phyloP scores from a whole-genome alignment of 257 asterid genomes.

The Scutellaria barbata region DNA sequence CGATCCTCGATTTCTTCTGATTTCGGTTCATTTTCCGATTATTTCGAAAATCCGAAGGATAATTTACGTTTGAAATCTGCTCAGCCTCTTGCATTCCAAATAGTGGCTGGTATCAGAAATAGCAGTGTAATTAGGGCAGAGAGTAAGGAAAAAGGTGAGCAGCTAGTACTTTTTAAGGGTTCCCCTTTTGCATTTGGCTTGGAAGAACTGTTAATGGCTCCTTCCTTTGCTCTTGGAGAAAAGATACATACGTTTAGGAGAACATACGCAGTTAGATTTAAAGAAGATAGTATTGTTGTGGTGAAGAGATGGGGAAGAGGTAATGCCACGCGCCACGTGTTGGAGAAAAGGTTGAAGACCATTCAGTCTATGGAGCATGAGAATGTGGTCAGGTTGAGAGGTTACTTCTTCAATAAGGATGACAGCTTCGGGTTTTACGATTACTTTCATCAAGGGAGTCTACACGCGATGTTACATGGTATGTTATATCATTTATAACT shows the following conservation, averaged over 20 bases:
- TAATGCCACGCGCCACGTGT: not conserved
- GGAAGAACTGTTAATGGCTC: not conserved
- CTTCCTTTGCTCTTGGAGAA: not conserved
- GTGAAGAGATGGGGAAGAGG: not conserved
- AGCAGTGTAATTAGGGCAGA: no score
- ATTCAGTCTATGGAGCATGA: slow-evolving; percentile 8
- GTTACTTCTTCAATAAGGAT: not conserved
- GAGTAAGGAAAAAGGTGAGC: not conserved
- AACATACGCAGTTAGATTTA: not conserved
- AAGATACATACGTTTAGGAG: not conserved
- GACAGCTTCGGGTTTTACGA: not conserved
- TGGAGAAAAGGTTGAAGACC: not conserved
- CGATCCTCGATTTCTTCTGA: not conserved
- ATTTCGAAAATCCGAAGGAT: not conserved
- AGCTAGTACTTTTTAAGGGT: not conserved
- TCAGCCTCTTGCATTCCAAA: slow-evolving; percentile 1
- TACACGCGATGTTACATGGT: slow-evolving; percentile 17
- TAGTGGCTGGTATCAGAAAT: not conserved
- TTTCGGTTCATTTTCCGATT: not conserved
- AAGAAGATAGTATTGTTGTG: not conserved
- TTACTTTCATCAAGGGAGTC: slow-evolving; percentile 20
- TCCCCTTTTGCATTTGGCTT: not conserved
- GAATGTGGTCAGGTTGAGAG: slow-evolving; percentile 19
- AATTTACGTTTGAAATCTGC: not conserved
- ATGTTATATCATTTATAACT: not conserved